Percentiles rank a stretch among this genome's conserved stretches.
Evolutionary conservation across 1,284 basidiomycete species (phyloP).

Genomic region (Volvariella surrecta): DNA sequence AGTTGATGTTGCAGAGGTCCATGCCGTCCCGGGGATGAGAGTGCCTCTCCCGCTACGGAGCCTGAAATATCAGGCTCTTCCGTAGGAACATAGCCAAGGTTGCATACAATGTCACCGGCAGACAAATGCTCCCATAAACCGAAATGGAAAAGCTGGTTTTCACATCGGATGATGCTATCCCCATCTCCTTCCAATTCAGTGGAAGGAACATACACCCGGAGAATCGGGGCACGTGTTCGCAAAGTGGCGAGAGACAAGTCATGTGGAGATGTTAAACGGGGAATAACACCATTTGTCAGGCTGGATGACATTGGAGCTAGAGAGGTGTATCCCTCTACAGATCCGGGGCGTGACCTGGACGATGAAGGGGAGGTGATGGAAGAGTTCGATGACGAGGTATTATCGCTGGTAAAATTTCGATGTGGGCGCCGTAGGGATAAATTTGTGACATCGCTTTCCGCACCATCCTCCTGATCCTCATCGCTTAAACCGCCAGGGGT

Average conservation of each 20-base stretch:
- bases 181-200: conserved; percentile 39
- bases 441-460: background rate
- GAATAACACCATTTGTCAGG: conserved; percentile 5
- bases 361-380: conserved; percentile 1
- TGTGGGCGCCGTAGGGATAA: background rate
- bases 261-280: conserved; percentile 37
- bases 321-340: background rate
- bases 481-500: background rate
- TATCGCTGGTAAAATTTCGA: background rate
- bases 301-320: background rate
- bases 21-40: background rate
- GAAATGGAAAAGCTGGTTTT: conserved; percentile 51
- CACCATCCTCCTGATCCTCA: background rate
- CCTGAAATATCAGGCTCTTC: conserved; percentile 17
- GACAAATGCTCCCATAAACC: conserved; percentile 67
- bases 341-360: background rate
- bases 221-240: conserved; percentile 57
- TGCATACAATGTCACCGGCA: conserved; percentile 67
- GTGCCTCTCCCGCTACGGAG: background rate
- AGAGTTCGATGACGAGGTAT: background rate
- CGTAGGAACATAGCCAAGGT: conserved; percentile 63
- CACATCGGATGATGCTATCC: conserved; percentile 40
- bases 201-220: conserved; percentile 70
- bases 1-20: background rate
- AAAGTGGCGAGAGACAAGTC: conserved; percentile 53